These are phyloP conservation scores for Aureobasidium namibiae DNA, from an alignment of 2,329 filamentous ascomycete genomes.

Conservation along the genomic window DNA sequence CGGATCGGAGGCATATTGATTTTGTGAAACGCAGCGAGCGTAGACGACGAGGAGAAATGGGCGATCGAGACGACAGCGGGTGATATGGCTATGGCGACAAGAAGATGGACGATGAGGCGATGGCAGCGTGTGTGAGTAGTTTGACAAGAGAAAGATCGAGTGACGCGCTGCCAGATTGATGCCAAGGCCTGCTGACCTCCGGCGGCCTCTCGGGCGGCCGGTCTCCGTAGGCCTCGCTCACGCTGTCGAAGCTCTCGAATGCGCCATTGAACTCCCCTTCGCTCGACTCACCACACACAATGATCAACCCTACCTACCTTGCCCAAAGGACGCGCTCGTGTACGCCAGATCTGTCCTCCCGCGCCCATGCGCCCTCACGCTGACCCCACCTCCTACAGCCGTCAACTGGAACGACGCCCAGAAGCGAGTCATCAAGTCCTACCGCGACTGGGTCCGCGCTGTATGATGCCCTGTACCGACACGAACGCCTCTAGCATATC, in stretches of 20 bases:
- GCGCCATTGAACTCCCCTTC: not conserved
- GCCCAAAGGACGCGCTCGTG: constrained; percentile 50
- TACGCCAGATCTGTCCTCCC: constrained; percentile 23
- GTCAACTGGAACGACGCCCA: constrained; percentile 84
- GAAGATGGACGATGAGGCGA: not conserved
- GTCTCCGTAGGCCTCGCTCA: not conserved
- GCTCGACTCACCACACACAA: constrained; percentile 24
- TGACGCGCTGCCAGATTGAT: not conserved
- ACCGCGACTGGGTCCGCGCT: constrained; percentile 92
- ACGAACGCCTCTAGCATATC: not conserved
- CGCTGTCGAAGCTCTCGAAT: not conserved
- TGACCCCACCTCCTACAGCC: constrained; percentile 46
- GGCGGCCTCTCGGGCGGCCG: not conserved
- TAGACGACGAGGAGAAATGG: too few species aligned
- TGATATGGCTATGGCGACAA: not conserved
- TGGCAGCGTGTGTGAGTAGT: not conserved
- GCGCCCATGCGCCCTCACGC: constrained; percentile 13
- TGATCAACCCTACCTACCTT: constrained; percentile 89
- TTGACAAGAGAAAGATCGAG: not conserved
- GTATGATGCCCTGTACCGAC: constrained; percentile 51
- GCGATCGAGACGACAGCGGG: not conserved
- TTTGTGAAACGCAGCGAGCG: too few species aligned
- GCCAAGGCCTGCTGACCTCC: not conserved
- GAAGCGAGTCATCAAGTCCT: constrained; percentile 75
- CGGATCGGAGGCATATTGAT: constrained; percentile 65